Conservation (phyloP, 2,329 filamentous ascomycete species). For the Phialemoniopsis sp. region DNA sequence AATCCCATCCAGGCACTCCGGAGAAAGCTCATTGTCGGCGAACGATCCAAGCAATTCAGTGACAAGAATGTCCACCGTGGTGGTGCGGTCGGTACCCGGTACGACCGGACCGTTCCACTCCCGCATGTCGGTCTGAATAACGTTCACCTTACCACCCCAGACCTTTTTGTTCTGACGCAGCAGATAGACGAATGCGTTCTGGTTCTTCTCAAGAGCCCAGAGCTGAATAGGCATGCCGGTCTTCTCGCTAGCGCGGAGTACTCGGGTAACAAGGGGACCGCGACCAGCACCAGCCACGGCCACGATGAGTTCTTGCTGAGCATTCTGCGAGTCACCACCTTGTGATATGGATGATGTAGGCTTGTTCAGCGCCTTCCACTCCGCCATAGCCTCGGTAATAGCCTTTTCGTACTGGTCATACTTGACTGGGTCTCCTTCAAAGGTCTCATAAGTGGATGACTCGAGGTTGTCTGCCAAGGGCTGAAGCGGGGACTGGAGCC, state of each 20-base stretch:
- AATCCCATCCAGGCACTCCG: slow-evolving; percentile 93
- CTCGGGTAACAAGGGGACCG: slow-evolving; percentile 85
- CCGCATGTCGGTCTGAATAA: slow-evolving; percentile 97
- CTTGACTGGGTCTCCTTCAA: slow-evolving; percentile 97
- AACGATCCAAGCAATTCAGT: slow-evolving; percentile 95
- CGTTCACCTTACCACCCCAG: slow-evolving; percentile 78
- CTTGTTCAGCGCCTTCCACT: slow-evolving; percentile 71
- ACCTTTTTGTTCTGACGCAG: slow-evolving; percentile 76
- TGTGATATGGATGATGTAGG: slow-evolving; percentile 64
- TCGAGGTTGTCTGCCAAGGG: slow-evolving; percentile 95
- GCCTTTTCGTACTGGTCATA: slow-evolving; percentile 94
- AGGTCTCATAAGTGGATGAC: slow-evolving; percentile 96
- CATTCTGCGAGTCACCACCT: slow-evolving; percentile 36
- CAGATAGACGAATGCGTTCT: slow-evolving; percentile 91
- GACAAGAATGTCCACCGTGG: slow-evolving; percentile 81
- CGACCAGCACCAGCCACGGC: slow-evolving; percentile 92
- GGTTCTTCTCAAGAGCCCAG: slow-evolving; percentile 97
- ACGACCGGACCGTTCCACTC: slow-evolving; percentile 80
- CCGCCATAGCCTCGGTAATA: slow-evolving; percentile 72
- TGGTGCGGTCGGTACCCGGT: slow-evolving; percentile 35
- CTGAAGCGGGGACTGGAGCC: slow-evolving; percentile 90
- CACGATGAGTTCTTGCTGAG: slow-evolving; percentile 56
- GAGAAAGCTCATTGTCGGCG: slow-evolving; percentile 90
- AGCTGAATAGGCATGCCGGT: slow-evolving; percentile 77
- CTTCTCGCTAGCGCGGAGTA: slow-evolving; percentile 71